These are phyloP conservation scores for Teunomyces atbi DNA, from an alignment of 805 yeast species.

Conservation along the genomic window DNA sequence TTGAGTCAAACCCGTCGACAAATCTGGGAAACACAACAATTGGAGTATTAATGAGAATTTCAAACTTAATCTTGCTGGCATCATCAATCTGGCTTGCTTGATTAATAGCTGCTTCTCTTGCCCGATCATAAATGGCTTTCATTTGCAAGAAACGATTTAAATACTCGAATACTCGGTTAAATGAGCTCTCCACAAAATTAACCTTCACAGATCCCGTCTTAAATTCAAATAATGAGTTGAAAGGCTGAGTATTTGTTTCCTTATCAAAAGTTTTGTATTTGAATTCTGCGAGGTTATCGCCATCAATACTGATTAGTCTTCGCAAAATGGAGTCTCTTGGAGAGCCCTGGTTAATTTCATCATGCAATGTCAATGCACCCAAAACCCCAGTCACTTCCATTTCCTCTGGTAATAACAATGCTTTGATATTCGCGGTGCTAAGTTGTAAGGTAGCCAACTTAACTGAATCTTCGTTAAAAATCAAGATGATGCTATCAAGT, in stretches of 20 bases:
- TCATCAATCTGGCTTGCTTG: constrained; percentile 68
- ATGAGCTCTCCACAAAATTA: constrained; percentile 79
- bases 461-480: constrained; percentile 79
- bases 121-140: constrained; percentile 87
- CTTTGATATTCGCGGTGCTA: constrained; percentile 67
- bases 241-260: constrained; percentile 46
- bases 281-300: constrained; percentile 76
- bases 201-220: constrained; percentile 74
- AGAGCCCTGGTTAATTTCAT: constrained; percentile 67
- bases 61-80: constrained; percentile 64
- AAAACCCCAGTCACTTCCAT: constrained; percentile 69
- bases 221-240: constrained; percentile 57
- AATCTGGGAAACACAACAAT: constrained; percentile 73
- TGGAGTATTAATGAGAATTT: constrained; percentile 76
- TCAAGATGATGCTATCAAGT: constrained; percentile 69
- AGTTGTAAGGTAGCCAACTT: constrained; percentile 77
- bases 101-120: constrained; percentile 83
- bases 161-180: constrained; percentile 63
- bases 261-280: constrained; percentile 76
- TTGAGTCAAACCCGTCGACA: constrained; percentile 35
- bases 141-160: constrained; percentile 74
- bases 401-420: constrained; percentile 70
- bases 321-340: constrained; percentile 59
- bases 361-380: constrained; percentile 77
- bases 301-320: constrained; percentile 75